These are phyloP conservation scores for Chlorella sp. DNA, from an alignment of 139 green algal species.

Conservation along the genomic window DNA sequence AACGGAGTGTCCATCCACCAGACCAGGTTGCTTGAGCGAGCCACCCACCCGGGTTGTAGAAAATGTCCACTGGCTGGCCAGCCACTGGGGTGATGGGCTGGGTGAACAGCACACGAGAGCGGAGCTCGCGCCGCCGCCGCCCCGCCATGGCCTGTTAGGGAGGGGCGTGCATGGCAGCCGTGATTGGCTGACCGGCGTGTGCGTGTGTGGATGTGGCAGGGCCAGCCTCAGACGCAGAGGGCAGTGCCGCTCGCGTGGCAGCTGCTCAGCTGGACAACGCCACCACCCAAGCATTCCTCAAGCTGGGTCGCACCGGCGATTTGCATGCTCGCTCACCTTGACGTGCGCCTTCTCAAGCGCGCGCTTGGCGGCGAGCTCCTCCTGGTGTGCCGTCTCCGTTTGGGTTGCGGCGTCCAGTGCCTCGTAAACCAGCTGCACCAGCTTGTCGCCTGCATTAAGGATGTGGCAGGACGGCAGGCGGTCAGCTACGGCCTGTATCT, in stretches of 20 bases:
- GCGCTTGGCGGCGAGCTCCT: slow-evolving; percentile 62
- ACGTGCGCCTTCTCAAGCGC: slow-evolving; percentile 59
- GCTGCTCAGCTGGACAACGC: too few species aligned
- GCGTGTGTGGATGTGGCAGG: background rate
- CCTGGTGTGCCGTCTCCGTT: slow-evolving; percentile 1
- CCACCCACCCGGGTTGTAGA: slow-evolving; percentile 89
- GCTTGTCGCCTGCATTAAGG: slow-evolving; percentile 19
- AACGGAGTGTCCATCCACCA: too few species aligned
- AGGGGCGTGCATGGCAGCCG: background rate
- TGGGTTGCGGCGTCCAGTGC: slow-evolving; percentile 26
- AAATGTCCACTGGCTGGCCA: slow-evolving; percentile 76
- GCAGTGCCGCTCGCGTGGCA: too few species aligned
- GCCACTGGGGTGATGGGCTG: slow-evolving; percentile 67
- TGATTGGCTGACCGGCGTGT: too few species aligned
- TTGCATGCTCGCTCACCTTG: slow-evolving; percentile 28
- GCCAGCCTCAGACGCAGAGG: background rate
- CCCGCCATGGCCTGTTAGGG: slow-evolving; percentile 51
- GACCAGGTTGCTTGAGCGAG: too few species aligned
- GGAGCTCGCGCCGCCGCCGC: slow-evolving; percentile 68
- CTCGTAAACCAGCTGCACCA: slow-evolving; percentile 49
- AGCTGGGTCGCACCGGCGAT: too few species aligned
- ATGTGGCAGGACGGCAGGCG: too few species aligned
- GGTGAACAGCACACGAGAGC: slow-evolving; percentile 76
- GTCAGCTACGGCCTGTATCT: too few species aligned
- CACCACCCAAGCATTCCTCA: too few species aligned